phyloP scores from a whole-genome alignment of 192 early-diverging fungal species.

The Rhizoclosmatium globosum region DNA sequence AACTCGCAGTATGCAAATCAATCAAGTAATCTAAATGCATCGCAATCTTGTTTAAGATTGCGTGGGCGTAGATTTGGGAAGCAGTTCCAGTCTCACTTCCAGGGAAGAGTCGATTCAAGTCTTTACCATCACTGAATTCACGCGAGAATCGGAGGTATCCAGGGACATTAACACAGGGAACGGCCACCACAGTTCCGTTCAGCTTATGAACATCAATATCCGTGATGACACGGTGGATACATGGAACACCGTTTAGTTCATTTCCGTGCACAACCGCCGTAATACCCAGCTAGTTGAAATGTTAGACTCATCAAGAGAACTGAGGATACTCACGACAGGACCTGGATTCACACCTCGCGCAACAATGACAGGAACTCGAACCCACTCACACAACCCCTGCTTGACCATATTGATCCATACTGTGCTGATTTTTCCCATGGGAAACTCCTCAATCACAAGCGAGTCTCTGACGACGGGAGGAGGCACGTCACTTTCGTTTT shows the following conservation, averaged over 20 bases:
- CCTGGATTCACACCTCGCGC: slow-evolving; percentile 72
- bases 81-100: slow-evolving; percentile 72
- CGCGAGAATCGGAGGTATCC: slow-evolving; percentile 82
- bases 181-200: slow-evolving; percentile 86
- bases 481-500: slow-evolving; percentile 68
- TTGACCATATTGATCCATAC: slow-evolving; percentile 78
- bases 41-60: slow-evolving; percentile 82
- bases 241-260: slow-evolving; percentile 91
- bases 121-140: slow-evolving; percentile 87
- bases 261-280: slow-evolving; percentile 93
- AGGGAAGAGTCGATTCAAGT: slow-evolving; percentile 88
- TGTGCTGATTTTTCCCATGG: slow-evolving; percentile 63
- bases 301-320: background rate
- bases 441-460: slow-evolving; percentile 71
- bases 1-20: slow-evolving; percentile 88
- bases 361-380: slow-evolving; percentile 76
- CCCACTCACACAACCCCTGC: slow-evolving; percentile 71
- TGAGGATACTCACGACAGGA: slow-evolving; percentile 36
- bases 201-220: slow-evolving; percentile 78
- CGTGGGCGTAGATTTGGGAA: slow-evolving; percentile 83
- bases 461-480: slow-evolving; percentile 66
- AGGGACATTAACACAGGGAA: slow-evolving; percentile 87
- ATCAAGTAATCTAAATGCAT: slow-evolving; percentile 84
- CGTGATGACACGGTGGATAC: slow-evolving; percentile 85
- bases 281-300: slow-evolving; percentile 54